Evolutionary conservation across 768 basidiomycete species (phyloP), one percentile per base, ranked within the genome.

Genomic region (Auriscalpium orientale): DNA sequence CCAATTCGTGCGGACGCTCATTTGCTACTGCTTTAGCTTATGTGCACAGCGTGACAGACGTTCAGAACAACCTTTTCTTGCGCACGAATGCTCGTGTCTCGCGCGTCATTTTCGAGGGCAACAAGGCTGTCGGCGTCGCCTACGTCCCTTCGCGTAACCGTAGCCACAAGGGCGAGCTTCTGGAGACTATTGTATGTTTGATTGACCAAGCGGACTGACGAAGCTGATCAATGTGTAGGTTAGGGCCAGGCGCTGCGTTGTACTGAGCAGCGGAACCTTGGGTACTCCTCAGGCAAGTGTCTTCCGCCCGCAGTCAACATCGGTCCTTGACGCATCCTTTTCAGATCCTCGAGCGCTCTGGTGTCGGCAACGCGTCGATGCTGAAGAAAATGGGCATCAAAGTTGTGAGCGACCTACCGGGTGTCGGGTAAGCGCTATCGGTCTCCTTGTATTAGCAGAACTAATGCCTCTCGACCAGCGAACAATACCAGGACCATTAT

Each of bases 401-500:
- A 65, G 77, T 82, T 48, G 80, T 85, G 59, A 83, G 81, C 59
- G 83, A 87, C 62, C 76, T 87, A 56, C 83, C 85, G 8, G 84
- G 85, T 48, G 84, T 87, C 54, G 85, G 83, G 81, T 81, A 64
- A 28, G 28, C 37, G 80, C 66, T 12, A 9, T 43, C 12, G 15
- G 35, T 33, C 50, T 43, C 18, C 10, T 18, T 46, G 2, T 12
- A 38, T 9, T 21, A 3, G 15, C 33, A 8, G 35, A 22, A 10
- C 11, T 3, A 36, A 6, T 36, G 56, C 46, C 62, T 35, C 6
- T 28, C 13, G 48, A 37, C 49, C 55, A 83, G 84, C 46, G 83
- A 86, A 67, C 70, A 87, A 67, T 87, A 87, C 68, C 84, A 86
- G 66, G 85, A 86, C 63, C 85, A 87, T 64, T 87, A 86, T 66